These are phyloP conservation scores for Venturia carpophila DNA, from an alignment of 2,329 filamentous ascomycete genomes.

Conservation along the genomic window DNA sequence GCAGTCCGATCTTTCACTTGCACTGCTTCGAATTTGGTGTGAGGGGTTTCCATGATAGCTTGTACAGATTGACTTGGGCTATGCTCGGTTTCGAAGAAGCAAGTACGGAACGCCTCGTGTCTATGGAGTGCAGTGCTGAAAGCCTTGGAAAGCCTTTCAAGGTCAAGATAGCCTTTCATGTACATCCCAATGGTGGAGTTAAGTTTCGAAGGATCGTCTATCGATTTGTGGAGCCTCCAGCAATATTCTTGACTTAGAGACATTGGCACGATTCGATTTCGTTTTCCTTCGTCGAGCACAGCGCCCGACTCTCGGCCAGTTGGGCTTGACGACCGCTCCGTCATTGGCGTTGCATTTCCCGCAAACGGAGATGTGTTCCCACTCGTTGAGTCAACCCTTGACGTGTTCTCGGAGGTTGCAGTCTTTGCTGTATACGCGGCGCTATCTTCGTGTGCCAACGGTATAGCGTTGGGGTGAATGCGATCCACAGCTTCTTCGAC, in stretches of 20 bases:
- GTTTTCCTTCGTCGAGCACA: not conserved
- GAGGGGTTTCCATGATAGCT: not conserved
- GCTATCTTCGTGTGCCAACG: not conserved
- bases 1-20: constrained; percentile 17
- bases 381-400: not conserved
- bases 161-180: constrained; percentile 29
- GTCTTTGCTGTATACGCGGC: not conserved
- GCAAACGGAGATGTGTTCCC: not conserved
- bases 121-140: constrained; percentile 26
- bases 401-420: not conserved
- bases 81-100: constrained; percentile 23
- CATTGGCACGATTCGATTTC: constrained; percentile 25
- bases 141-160: constrained; percentile 29
- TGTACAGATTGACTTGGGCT: not conserved
- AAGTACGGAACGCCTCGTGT: constrained; percentile 33
- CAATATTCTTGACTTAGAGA: constrained; percentile 38
- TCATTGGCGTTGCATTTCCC: not conserved
- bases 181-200: constrained; percentile 33
- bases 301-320: not conserved
- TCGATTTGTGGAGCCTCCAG: constrained; percentile 32
- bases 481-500: constrained; percentile 19
- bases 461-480: constrained; percentile 9
- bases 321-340: constrained; percentile 6
- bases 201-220: constrained; percentile 34
- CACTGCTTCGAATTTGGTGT: constrained; percentile 2